A percentile compares a stretch with the other conserved stretches of the same genome.
Conservation (phyloP, 352 stramenopile genomes). For the Pythium aquatile region DNA sequence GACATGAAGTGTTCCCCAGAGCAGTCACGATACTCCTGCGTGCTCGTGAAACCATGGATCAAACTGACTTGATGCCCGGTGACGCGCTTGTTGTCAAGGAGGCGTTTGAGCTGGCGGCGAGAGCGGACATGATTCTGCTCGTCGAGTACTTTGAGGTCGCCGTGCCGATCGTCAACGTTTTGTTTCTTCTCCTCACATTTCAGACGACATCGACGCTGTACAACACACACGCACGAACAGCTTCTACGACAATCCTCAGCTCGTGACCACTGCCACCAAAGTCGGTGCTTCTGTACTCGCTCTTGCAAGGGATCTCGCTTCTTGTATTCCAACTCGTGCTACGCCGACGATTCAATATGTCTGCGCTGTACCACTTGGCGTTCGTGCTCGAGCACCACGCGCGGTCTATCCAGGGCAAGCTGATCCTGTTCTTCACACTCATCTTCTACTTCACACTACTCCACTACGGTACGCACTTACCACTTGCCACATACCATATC, state of each 20-base stretch:
- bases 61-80: neutral
- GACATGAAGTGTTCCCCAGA: neutral
- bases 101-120: constrained; percentile 11
- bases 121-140: constrained; percentile 14
- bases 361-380: constrained; percentile 18
- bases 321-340: constrained; percentile 17
- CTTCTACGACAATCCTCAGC: constrained; percentile 15
- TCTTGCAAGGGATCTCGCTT: constrained; percentile 11
- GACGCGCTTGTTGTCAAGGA: constrained; percentile 9
- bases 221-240: constrained; percentile 17
- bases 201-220: constrained; percentile 12
- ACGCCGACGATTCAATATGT: constrained; percentile 6
- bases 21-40: constrained; percentile 5
- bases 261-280: constrained; percentile 2
- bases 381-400: constrained; percentile 22
- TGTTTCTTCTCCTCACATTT: constrained; percentile 19
- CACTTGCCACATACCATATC: too few species aligned
- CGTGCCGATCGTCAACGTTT: constrained; percentile 14
- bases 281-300: constrained; percentile 20
- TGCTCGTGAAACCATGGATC: neutral
- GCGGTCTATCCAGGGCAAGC: constrained; percentile 18
- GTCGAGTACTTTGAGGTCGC: constrained; percentile 28
- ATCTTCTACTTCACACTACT: constrained; percentile 27
- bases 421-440: constrained; percentile 18
- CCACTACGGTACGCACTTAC: constrained; percentile 19